Conservation (phyloP, 169 alveolate species). For the Eimeria necatrix region DNA sequence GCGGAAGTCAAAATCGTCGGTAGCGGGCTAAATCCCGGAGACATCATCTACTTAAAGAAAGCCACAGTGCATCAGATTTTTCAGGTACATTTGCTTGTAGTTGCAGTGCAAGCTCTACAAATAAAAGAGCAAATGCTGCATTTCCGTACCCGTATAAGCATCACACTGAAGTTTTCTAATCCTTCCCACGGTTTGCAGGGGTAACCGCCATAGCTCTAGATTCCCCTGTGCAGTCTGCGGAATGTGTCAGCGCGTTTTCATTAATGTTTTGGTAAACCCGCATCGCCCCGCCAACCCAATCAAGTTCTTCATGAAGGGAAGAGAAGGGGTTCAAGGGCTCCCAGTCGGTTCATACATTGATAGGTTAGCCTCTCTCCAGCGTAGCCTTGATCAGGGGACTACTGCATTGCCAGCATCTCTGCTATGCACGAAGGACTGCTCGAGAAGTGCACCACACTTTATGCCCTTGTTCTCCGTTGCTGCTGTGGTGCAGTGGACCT, state of each 20-base stretch:
- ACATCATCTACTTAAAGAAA: conserved; percentile 13
- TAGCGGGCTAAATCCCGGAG: neutral
- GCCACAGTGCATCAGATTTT: conserved; percentile 41
- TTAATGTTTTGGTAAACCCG: conserved; percentile 62
- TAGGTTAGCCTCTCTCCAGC: conserved; percentile 28
- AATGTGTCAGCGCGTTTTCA: conserved; percentile 16
- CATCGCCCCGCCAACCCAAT: conserved; percentile 72
- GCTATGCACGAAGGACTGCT: no score
- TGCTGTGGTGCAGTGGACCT: conserved; percentile 68
- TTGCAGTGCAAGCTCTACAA: neutral
- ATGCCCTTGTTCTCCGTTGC: neutral
- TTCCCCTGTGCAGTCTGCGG: neutral
- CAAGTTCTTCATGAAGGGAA: conserved; percentile 66
- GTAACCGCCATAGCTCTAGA: no score
- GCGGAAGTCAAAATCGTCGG: conserved; percentile 23
- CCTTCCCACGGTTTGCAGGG: no score
- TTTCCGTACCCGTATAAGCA: no score
- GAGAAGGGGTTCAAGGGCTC: conserved; percentile 67
- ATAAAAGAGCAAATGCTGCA: no score
- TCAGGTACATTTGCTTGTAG: conserved; percentile 46
- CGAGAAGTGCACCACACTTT: no score
- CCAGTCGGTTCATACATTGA: conserved; percentile 70
- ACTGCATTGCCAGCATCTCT: neutral
- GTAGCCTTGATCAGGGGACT: neutral
- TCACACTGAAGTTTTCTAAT: no score